These are phyloP conservation scores for Raphanus raphanistrum DNA, from an alignment of 345 rosid species.

Conservation along the genomic window DNA sequence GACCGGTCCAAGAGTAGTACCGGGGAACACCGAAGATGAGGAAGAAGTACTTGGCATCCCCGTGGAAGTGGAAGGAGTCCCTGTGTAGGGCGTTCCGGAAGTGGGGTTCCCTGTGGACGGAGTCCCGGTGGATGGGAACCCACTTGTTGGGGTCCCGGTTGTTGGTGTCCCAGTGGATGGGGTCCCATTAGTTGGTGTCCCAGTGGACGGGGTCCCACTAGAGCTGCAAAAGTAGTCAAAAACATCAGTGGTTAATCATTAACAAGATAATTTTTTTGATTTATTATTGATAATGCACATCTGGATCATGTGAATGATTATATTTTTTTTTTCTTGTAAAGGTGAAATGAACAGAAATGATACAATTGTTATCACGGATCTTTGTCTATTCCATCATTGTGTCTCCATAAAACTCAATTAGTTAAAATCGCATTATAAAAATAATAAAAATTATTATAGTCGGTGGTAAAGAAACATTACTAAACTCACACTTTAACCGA, in stretches of 20 bases:
- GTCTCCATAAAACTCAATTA: conserved; percentile 5
- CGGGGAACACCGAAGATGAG: conserved; percentile 37
- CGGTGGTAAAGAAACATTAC: conserved; percentile 25
- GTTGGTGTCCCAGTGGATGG: conserved; percentile 21
- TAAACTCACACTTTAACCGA: background rate
- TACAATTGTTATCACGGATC: conserved; percentile 23
- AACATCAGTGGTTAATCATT: conserved; percentile 1
- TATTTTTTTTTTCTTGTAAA: conserved; percentile 4
- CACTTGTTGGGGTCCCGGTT: conserved; percentile 4
- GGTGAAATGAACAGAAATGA: conserved; percentile 17
- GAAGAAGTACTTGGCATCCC: conserved; percentile 38
- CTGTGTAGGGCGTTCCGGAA: conserved; percentile 5
- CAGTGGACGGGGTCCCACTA: conserved; percentile 17
- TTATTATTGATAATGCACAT: background rate
- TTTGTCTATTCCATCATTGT: conserved; percentile 26
- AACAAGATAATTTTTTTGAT: background rate
- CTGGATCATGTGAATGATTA: conserved; percentile 28
- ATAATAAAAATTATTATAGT: background rate
- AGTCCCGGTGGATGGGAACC: background rate
- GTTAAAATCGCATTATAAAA: background rate
- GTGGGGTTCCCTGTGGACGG: conserved; percentile 20
- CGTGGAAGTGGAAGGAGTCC: conserved; percentile 17
- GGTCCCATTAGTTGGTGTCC: conserved; percentile 12
- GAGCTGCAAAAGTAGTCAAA: conserved; percentile 31
- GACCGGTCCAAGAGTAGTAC: conserved; percentile 36